Conservation (phyloP, 345 rosid species). For the Clausena lansium region DNA sequence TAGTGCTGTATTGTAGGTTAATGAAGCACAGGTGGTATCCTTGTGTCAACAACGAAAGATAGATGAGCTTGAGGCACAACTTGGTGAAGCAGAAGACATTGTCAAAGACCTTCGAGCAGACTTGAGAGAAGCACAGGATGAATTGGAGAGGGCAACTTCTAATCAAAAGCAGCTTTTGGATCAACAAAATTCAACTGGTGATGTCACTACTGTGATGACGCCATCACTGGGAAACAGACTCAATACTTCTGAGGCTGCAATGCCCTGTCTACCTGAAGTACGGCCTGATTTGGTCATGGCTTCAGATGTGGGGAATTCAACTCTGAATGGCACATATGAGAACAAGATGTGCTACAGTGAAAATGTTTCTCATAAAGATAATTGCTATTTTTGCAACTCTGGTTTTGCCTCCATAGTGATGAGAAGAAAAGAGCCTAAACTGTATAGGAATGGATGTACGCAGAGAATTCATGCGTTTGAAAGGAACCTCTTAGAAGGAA, state of each 20-base stretch:
- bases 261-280: slow-evolving; percentile 34
- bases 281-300: slow-evolving; percentile 21
- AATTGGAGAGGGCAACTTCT: slow-evolving; percentile 45
- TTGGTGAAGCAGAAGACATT: slow-evolving; percentile 85
- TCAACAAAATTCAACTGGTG: slow-evolving; percentile 16
- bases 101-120: slow-evolving; percentile 82
- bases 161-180: slow-evolving; percentile 25
- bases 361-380: slow-evolving; percentile 35
- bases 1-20: slow-evolving; percentile 41
- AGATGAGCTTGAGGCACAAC: slow-evolving; percentile 86
- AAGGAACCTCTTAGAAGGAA: slow-evolving; percentile 37
- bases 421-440: slow-evolving; percentile 60
- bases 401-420: slow-evolving; percentile 69
- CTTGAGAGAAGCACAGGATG: slow-evolving; percentile 57
- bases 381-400: slow-evolving; percentile 43
- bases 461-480: slow-evolving; percentile 62
- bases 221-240: slow-evolving; percentile 29
- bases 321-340: slow-evolving; percentile 26
- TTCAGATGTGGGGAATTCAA: slow-evolving; percentile 32
- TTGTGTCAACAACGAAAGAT: slow-evolving; percentile 55
- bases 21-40: slow-evolving; percentile 59
- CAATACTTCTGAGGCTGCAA: slow-evolving; percentile 23
- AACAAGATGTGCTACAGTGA: slow-evolving; percentile 33
- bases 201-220: slow-evolving; percentile 20
- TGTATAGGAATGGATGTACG: slow-evolving; percentile 45